phyloP scores from a whole-genome alignment of 495 filamentous ascomycete genomes.

The Aspergillus steynii region DNA sequence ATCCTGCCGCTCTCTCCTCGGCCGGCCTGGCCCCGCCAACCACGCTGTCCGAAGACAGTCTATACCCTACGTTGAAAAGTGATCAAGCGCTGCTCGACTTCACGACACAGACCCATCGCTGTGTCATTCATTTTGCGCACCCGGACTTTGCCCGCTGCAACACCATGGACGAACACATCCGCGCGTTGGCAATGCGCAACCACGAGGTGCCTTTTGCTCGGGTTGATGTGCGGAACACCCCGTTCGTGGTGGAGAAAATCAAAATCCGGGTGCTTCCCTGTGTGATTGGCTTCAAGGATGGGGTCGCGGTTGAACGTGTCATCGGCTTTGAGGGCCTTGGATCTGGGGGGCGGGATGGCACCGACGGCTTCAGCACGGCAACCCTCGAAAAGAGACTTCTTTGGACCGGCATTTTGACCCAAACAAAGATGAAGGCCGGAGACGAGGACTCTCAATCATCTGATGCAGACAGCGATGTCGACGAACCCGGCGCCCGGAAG shows the following conservation, averaged over 20 bases:
- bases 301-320: constrained; percentile 64
- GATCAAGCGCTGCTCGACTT: constrained; percentile 70
- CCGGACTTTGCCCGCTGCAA: constrained; percentile 71
- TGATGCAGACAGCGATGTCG: constrained; percentile 31
- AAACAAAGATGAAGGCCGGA: constrained; percentile 48
- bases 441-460: constrained; percentile 36
- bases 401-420: constrained; percentile 56
- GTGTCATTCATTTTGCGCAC: constrained; percentile 76
- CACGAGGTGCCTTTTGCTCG: constrained; percentile 67
- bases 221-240: constrained; percentile 71
- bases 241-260: constrained; percentile 70
- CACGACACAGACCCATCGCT: constrained; percentile 62
- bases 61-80: constrained; percentile 59
- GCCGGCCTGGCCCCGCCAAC: constrained; percentile 26
- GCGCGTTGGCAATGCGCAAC: constrained; percentile 61
- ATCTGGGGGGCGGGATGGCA: constrained; percentile 51
- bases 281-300: constrained; percentile 72
- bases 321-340: constrained; percentile 75
- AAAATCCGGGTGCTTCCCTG: constrained; percentile 72
- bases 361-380: constrained; percentile 60
- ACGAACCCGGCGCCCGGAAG: constrained; percentile 30
- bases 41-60: constrained; percentile 34
- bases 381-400: constrained; percentile 67
- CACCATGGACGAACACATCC: constrained; percentile 67
- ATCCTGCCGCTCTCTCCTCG: constrained; percentile 10